Evolutionary conservation across 2,329 filamentous ascomycete genomes (phyloP), one percentile per base, ranked within the genome.

Genomic region (Botryosphaeria dothidea): DNA sequence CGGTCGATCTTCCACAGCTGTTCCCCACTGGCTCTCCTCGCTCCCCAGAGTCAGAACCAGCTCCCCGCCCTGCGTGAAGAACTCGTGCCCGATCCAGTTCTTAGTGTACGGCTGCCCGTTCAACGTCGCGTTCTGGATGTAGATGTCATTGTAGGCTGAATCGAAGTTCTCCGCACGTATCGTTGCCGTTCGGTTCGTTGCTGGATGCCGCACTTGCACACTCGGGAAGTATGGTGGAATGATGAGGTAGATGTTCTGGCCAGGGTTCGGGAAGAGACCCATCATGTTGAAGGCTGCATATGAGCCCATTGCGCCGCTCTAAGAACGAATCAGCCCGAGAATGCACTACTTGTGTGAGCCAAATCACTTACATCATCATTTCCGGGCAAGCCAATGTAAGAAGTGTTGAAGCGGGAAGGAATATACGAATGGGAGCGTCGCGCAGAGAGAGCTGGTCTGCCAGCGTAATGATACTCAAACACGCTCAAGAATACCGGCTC

Each of bases 191-290:
- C 77, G 77, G 5, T 78, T 78, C 0, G 78, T 81, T 4, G 75
- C 61, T n/a, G 75, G 73, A 46, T 77, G 78, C 1, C 70, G 77
- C 21, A 82, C 70, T 48, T 72, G 76, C 38, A 81, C 73, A 6
- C 74, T 71, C 45, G 79, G 73, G 68, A 82, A 82, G 70, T 81
- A 82, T 0, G 81, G 80, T 9, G 81, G 78, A 7, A 74, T 80
- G 65, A 83, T 81, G 58, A 82, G 75, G 62, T 82, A 83, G 15
- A 83, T 79, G 66, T 82, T 77, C 60, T 82, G 80, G 0, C 81
- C 81, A 1, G 81, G 79, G 51, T 80, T 81, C 0, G 81, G 81
- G 54, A 82, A 82, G 2, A 81, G 69, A 0, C 81, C 81, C 46
- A 81, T 74, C 75, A 80, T 81, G 9, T 75, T 72, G 66, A 82